These are phyloP conservation scores for Melampsora larici-populina DNA, from an alignment of 1,284 basidiomycete species.

Conservation along the genomic window DNA sequence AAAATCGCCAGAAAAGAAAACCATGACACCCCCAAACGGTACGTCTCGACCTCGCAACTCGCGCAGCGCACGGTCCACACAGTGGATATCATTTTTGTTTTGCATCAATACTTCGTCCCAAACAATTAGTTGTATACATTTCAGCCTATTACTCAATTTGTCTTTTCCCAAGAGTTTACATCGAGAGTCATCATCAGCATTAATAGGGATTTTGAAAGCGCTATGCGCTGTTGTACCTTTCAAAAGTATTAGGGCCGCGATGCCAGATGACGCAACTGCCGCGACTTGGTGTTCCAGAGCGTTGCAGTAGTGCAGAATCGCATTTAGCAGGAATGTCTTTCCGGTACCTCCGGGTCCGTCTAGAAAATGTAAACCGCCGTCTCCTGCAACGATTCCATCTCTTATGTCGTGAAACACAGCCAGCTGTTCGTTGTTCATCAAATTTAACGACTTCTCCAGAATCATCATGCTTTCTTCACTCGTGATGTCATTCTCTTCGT, in stretches of 20 bases:
- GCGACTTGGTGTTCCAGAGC: constrained; percentile 53
- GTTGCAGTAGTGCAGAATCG: constrained; percentile 53
- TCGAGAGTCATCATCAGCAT: constrained; percentile 48
- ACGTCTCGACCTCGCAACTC: not conserved
- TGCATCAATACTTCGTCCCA: constrained; percentile 19
- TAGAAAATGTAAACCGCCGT: constrained; percentile 58
- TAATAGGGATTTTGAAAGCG: not conserved
- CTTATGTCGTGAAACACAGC: constrained; percentile 59
- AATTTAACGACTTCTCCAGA: too few species aligned
- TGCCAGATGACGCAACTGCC: constrained; percentile 54
- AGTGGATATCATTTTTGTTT: not conserved
- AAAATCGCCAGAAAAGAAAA: too few species aligned
- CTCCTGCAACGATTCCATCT: too few species aligned
- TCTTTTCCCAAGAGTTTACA: not conserved
- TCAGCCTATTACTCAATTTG: not conserved
- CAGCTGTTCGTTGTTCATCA: constrained; percentile 54
- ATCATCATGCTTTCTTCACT: too few species aligned
- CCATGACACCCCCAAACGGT: not conserved
- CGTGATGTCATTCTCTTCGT: too few species aligned
- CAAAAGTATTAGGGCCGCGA: constrained; percentile 56
- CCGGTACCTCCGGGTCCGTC: too few species aligned
- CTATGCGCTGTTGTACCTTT: constrained; percentile 51
- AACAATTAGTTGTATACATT: not conserved
- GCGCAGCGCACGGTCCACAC: not conserved
- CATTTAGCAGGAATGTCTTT: constrained; percentile 60